Conservation (phyloP, 2,329 filamentous ascomycete species). For the Colletotrichum sp. region DNA sequence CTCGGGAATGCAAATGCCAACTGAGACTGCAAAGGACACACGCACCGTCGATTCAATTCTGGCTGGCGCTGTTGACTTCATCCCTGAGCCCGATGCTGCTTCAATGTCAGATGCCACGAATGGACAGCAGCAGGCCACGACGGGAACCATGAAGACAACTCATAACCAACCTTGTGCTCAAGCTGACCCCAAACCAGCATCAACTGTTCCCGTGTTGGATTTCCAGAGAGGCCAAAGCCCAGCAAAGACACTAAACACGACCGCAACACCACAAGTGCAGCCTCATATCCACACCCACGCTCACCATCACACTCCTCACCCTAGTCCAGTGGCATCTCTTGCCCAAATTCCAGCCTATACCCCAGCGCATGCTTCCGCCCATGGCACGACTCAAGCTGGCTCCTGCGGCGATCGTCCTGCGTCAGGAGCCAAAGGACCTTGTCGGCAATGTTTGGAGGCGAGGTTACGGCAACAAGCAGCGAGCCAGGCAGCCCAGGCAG, state of each 20-base stretch:
- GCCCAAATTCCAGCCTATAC: neutral
- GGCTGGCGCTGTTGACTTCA: neutral
- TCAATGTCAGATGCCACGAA: neutral
- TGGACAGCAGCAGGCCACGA: neutral
- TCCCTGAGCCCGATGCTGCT: neutral
- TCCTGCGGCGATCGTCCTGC: neutral
- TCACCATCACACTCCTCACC: neutral
- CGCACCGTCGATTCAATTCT: neutral
- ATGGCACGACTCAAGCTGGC: neutral
- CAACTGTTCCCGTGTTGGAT: neutral
- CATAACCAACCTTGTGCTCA: neutral
- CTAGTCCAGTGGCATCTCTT: neutral
- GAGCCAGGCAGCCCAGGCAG: neutral
- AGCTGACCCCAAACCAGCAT: neutral
- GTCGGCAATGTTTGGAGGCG: slow-evolving; percentile 18
- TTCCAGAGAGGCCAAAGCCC: neutral
- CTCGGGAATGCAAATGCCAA: neutral
- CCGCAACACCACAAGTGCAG: neutral
- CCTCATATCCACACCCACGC: neutral
- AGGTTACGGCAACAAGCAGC: slow-evolving; percentile 18
- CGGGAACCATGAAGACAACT: neutral
- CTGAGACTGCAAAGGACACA: slow-evolving; percentile 16
- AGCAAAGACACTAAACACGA: neutral
- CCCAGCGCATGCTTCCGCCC: neutral
- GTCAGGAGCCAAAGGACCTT: slow-evolving; percentile 5